Conservation (phyloP, 1,284 basidiomycete genomes). For the Pyrrhoderma lamaoense region DNA sequence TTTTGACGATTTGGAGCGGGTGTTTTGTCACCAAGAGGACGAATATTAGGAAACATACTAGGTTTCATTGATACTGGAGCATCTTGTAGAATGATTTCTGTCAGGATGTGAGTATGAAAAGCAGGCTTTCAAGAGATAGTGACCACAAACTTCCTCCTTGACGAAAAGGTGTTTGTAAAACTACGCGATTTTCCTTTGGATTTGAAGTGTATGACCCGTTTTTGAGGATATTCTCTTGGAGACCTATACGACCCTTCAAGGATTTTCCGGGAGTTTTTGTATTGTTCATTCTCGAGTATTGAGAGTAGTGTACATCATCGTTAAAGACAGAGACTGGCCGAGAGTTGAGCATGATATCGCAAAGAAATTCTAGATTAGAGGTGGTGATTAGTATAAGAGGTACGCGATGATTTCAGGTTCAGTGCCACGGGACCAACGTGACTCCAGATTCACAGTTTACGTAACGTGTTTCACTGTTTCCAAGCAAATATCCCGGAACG, state of each 20-base stretch:
- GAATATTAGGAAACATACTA: slow-evolving; percentile 23
- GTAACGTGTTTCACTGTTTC: too few species aligned
- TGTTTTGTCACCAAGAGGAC: slow-evolving; percentile 51
- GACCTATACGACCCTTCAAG: slow-evolving; percentile 32
- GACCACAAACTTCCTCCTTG: slow-evolving; percentile 8
- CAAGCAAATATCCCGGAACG: too few species aligned
- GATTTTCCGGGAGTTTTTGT: slow-evolving; percentile 47
- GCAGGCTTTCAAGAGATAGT: slow-evolving; percentile 12
- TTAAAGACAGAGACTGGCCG: slow-evolving; percentile 33
- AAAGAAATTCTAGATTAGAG: too few species aligned
- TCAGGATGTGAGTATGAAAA: slow-evolving; percentile 14
- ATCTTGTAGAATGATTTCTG: slow-evolving; percentile 21
- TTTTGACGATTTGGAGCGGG: slow-evolving; percentile 47
- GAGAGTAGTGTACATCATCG: slow-evolving; percentile 20
- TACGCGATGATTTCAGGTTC: too few species aligned
- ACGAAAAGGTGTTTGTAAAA: slow-evolving; percentile 30
- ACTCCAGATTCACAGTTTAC: too few species aligned
- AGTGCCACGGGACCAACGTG: too few species aligned
- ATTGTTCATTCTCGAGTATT: background rate
- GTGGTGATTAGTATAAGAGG: too few species aligned
- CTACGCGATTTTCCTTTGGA: slow-evolving; percentile 35
- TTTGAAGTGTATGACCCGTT: slow-evolving; percentile 33
- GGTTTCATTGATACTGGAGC: slow-evolving; percentile 11
- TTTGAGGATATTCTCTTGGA: slow-evolving; percentile 46
- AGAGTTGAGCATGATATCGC: slow-evolving; percentile 37